phyloP scores from a whole-genome alignment of 225 moss, liverwort and hornwort species.

The Marchantia paleacea region DNA sequence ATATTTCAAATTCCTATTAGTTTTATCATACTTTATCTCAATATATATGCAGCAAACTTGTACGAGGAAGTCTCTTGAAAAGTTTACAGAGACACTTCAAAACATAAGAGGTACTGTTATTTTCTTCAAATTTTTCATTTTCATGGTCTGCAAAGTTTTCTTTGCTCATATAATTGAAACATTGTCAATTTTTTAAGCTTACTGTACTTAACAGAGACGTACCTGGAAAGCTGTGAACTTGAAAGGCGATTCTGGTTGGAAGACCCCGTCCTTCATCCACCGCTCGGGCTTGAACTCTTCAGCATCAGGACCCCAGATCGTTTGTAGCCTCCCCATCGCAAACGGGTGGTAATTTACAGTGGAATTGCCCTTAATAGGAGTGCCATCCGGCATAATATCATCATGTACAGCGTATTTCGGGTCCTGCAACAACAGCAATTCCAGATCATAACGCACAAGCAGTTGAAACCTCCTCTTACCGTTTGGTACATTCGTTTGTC shows the following conservation, averaged over 20 bases:
- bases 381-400: slow-evolving; percentile 29
- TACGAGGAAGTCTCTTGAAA: no score
- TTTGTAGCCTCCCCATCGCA: slow-evolving; percentile 24
- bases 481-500: no score
- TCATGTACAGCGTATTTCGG: slow-evolving; percentile 2
- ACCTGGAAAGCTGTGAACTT: slow-evolving; percentile 28
- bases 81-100: no score
- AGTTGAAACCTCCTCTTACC: not conserved
- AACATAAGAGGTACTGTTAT: not conserved
- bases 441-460: no score
- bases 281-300: slow-evolving; percentile 21
- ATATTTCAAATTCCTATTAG: no score
- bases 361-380: not conserved
- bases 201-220: not conserved
- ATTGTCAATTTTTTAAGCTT: no score
- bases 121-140: not conserved
- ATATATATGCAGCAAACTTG: no score
- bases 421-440: slow-evolving; percentile 15
- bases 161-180: not conserved
- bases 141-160: not conserved
- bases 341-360: slow-evolving; percentile 15
- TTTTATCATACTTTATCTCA: no score
- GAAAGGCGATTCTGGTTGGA: slow-evolving; percentile 17
- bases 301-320: slow-evolving; percentile 28
- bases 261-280: slow-evolving; percentile 23